Conservation (phyloP, 805 yeast genomes). For the Lipomyces mesembrius region DNA sequence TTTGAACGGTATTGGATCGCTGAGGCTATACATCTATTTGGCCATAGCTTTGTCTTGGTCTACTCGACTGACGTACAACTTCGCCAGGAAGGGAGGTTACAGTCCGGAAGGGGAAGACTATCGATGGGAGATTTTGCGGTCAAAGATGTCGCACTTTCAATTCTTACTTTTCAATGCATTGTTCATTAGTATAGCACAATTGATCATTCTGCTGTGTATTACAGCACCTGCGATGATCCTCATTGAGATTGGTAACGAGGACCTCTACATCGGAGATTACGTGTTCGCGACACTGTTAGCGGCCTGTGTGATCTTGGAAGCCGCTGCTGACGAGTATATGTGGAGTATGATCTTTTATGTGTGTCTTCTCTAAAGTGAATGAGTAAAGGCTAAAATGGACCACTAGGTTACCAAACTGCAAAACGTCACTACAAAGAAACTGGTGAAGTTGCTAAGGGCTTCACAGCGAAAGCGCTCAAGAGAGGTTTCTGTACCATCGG, state of each 20-base stretch:
- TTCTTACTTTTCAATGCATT: constrained; percentile 21
- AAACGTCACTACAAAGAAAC: constrained; percentile 18
- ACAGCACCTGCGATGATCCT: constrained; percentile 28
- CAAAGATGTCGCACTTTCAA: constrained; percentile 14
- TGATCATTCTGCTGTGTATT: constrained; percentile 26
- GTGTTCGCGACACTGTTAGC: constrained; percentile 13
- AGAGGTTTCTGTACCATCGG: constrained; percentile 36
- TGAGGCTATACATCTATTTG: constrained; percentile 16
- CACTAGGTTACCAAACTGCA: constrained; percentile 28
- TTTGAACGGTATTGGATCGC: constrained; percentile 6
- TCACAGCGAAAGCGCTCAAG: constrained; percentile 22
- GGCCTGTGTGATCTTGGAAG: constrained; percentile 23
- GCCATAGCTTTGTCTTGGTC: constrained; percentile 24
- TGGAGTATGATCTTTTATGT: constrained; percentile 28
- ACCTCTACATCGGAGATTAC: constrained; percentile 12
- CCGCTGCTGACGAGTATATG: constrained; percentile 25
- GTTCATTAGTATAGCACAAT: constrained; percentile 26
- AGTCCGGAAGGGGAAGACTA: constrained; percentile 31
- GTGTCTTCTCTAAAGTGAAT: constrained; percentile 1
- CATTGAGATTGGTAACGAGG: constrained; percentile 1
- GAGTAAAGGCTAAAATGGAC: neutral
- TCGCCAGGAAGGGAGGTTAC: constrained; percentile 37
- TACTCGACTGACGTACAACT: constrained; percentile 31
- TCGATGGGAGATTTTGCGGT: constrained; percentile 31
- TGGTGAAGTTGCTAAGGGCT: constrained; percentile 18